Base-by-base conservation (phyloP, 257 asterid species). In the Solanum dulcamara region DNA sequence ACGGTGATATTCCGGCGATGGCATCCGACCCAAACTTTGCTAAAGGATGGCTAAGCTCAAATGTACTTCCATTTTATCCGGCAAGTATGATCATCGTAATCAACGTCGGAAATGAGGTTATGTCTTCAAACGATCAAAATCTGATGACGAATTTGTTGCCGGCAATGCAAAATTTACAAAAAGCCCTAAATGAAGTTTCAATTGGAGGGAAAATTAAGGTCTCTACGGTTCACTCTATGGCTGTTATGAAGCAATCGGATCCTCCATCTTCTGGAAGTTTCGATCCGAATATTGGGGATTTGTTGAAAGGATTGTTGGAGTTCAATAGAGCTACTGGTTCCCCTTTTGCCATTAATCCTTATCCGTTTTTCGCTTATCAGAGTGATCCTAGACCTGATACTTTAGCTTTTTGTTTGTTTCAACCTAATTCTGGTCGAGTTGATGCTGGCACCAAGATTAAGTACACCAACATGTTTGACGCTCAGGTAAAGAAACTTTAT, bases 391-490 rank as follows among this genome's bases (percentile, higher is more conserved):
- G 93, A 84, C 90, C 94, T 1, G 94, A 92, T 40, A 93, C 98
- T 11, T 91, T 94, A 57, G 95, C 94, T 1, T 94, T 93, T 87
- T 92, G 95, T 86, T 85, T 94, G 91, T 93, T 94, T 84, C 92
- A 91, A 85, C 94, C 94, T 4, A 94, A 94, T 66, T 24, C 93
- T 30, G 97, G 98, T 28, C 92, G 94, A 80, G 90, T 93, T 28
- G 98, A 94, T 80, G 85, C 93, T 8, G 92, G 92, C 22, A 68
- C 92, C 59, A 91, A 90, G 40, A 89, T 91, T 20, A 92, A 89
- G 87, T 94, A 94, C 70, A 92, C 93, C 10, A 94, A 90, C 92
- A 93, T 94, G 98, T 94, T 93, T 75, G 97, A 94, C 81, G 98
- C 98, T 72, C 97, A 94, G 94, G 97, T 86, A 86, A 87, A 48